phyloP scores from a whole-genome alignment of 2,329 filamentous ascomycete species.

The Passalora sequoiae region DNA sequence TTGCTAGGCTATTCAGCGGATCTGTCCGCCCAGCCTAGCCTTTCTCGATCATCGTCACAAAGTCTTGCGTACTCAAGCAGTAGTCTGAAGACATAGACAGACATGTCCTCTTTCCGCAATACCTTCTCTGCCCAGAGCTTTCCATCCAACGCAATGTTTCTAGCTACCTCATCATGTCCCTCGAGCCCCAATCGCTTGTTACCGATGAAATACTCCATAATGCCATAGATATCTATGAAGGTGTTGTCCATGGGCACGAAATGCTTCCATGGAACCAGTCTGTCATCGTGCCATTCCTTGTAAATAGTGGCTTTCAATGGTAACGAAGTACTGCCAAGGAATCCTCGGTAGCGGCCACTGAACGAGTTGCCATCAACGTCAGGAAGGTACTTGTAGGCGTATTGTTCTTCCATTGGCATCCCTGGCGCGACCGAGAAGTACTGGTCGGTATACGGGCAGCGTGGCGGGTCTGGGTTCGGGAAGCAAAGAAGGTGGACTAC shows the following conservation, averaged over 20 bases:
- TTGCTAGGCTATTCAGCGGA: too few species aligned
- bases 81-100: slow-evolving; percentile 62
- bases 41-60: slow-evolving; percentile 40
- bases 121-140: slow-evolving; percentile 65
- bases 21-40: slow-evolving; percentile 37
- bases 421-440: slow-evolving; percentile 34
- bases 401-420: slow-evolving; percentile 40
- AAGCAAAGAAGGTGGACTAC: slow-evolving; percentile 45
- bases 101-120: slow-evolving; percentile 66
- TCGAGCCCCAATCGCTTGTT: slow-evolving; percentile 27
- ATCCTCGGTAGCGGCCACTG: slow-evolving; percentile 34
- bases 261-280: slow-evolving; percentile 35
- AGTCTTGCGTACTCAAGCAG: slow-evolving; percentile 43
- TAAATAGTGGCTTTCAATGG: slow-evolving; percentile 36
- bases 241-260: slow-evolving; percentile 33
- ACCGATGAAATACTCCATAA: slow-evolving; percentile 53
- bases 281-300: slow-evolving; percentile 36
- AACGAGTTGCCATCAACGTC: slow-evolving; percentile 65
- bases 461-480: slow-evolving; percentile 32
- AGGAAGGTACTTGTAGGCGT: slow-evolving; percentile 59
- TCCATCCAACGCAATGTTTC: slow-evolving; percentile 60
- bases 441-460: slow-evolving; percentile 45
- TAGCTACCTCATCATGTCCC: slow-evolving; percentile 52
- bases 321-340: slow-evolving; percentile 24
- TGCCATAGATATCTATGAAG: slow-evolving; percentile 27